phyloP scores from a whole-genome alignment of 129 eudicot genomes.

The Oenanthe sinensis region DNA sequence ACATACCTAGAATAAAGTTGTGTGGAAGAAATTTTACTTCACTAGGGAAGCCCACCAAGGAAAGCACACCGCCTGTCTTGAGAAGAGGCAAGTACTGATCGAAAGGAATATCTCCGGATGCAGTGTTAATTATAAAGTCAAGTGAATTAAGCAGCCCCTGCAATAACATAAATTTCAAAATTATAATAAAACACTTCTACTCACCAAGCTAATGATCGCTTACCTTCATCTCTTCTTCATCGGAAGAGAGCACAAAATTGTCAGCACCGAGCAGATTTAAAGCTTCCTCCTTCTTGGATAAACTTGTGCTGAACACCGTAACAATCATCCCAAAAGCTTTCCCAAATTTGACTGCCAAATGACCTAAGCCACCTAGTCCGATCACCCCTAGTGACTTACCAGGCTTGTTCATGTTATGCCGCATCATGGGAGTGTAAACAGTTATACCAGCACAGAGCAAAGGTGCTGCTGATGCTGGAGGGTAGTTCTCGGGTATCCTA shows the following conservation, averaged over 20 bases:
- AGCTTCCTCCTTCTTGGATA: constrained; percentile 79
- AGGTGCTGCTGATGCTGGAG: constrained; percentile 74
- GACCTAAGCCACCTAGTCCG: constrained; percentile 97
- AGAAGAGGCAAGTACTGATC: constrained; percentile 57
- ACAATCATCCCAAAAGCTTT: constrained; percentile 93
- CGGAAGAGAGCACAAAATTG: constrained; percentile 56
- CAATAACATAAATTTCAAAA: background rate
- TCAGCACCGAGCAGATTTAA: constrained; percentile 65
- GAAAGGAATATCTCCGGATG: constrained; percentile 72
- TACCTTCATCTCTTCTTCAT: constrained; percentile 70
- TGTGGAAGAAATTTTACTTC: constrained; percentile 70
- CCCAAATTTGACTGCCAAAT: constrained; percentile 87
- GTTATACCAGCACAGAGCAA: constrained; percentile 94
- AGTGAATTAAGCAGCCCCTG: constrained; percentile 53
- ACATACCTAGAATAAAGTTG: constrained; percentile 42
- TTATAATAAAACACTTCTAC: background rate
- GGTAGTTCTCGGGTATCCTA: constrained; percentile 63
- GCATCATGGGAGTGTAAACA: constrained; percentile 87
- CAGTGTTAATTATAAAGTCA: constrained; percentile 71
- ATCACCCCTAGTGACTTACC: constrained; percentile 85
- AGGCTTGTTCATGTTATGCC: constrained; percentile 75
- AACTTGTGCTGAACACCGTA: constrained; percentile 74
- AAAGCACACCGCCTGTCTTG: constrained; percentile 58
- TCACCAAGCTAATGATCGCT: background rate
- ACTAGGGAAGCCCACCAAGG: constrained; percentile 60